Base-by-base conservation (phyloP, 2,329 filamentous ascomycete species). In the Colletotrichum caudatum region DNA sequence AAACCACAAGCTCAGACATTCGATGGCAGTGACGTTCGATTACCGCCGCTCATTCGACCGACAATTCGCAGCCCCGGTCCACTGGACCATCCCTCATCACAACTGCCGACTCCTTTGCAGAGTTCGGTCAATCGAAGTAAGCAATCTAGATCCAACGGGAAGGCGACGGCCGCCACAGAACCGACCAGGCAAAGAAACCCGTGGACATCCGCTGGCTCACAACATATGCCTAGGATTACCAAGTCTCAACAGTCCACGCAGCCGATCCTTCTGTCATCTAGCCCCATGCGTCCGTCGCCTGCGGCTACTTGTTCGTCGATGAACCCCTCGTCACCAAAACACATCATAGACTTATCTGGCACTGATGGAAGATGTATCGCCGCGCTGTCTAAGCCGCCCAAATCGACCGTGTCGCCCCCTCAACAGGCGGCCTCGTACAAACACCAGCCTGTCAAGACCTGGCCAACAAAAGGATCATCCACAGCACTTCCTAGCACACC, bases 241-340 rank as follows among this genome's bases (percentile, higher is more conserved):
- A 75, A 76, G 58, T 69, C 50, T 66, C 41, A 64, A 66, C 62
- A 67, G 64, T 70, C 69, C 67, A 74, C 76, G 76, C 80, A 85
- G 75, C 74, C 83, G 72, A 84, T 86, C 78, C 60, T 82, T 74
- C 81, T 86, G 77, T 78, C 81, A 74, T 86, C 84, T 77, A 85
- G 84, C 73, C 84, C 84, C 63, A 74, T 77, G 77, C 68, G 41
- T 57, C 37, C 78, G 73, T 80, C 82, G 74, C 77, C 79, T 78
- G 66, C 78, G 73, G 59, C 71, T 71, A 73, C 76, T 72, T 71
- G 74, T 71, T 72, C 78, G 54, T 69, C 77, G 72, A 56, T 74
- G 64, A 73, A 5, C 4, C 18, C 53, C 12, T 20, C 39, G 23
- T 16, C 54, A n/a, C 37, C 69, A 23, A 39, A 35, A 35, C 35